Conservation (phyloP, 2,329 filamentous ascomycete species). For the Talaromyces funiculosus region DNA sequence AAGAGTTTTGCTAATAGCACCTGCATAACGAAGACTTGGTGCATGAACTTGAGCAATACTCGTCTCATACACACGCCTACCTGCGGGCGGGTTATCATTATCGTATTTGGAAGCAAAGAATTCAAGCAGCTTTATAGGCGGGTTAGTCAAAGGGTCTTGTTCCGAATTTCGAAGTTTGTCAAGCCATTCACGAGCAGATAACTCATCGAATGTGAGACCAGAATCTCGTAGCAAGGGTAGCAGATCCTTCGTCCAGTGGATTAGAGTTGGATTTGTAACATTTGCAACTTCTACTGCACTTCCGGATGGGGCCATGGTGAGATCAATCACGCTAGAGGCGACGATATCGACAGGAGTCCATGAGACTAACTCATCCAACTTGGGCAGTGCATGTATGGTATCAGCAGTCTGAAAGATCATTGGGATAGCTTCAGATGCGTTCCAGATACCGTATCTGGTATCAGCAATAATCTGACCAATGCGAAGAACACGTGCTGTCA, state of each 20-base stretch:
- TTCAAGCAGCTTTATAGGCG: constrained; percentile 48
- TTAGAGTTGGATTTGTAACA: constrained; percentile 46
- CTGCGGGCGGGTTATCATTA: constrained; percentile 13
- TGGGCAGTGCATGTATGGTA: neutral
- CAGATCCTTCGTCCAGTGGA: constrained; percentile 42
- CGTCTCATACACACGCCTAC: neutral
- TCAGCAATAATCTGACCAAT: constrained; percentile 51
- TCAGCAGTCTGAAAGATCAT: constrained; percentile 42
- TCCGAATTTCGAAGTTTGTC: constrained; percentile 40
- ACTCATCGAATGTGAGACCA: constrained; percentile 31
- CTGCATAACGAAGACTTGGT: neutral
- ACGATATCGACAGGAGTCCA: neutral
- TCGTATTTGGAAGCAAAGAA: constrained; percentile 51
- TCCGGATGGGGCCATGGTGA: constrained; percentile 17
- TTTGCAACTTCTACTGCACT: constrained; percentile 28
- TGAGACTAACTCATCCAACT: neutral
- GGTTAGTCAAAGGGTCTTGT: constrained; percentile 45
- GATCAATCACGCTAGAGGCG: constrained; percentile 14
- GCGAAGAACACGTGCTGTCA: constrained; percentile 36
- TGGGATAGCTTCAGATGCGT: constrained; percentile 48
- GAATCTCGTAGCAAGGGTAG: constrained; percentile 48
- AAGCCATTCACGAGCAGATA: constrained; percentile 25
- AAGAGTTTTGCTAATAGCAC: neutral
- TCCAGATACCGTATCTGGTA: constrained; percentile 46
- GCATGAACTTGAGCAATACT: neutral